Evolutionary conservation across 2,329 filamentous ascomycete genomes (phyloP), one percentile per base, ranked within the genome.

Genomic region (Colletotrichum sp.): DNA sequence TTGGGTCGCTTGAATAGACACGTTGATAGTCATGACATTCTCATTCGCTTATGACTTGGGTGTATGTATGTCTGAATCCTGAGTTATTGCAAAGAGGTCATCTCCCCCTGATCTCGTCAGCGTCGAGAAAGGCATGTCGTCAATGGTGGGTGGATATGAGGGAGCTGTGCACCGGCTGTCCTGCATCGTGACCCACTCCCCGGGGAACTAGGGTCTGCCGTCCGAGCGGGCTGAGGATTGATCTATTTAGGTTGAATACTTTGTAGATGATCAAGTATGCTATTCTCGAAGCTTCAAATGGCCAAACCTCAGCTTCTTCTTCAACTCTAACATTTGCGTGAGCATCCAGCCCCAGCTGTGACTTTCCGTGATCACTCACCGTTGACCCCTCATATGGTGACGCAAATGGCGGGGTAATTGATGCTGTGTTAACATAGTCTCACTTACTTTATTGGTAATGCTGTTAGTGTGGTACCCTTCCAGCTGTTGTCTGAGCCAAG

Each of bases 151-250:
- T 57, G 57, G 66, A 7, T 63, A 60, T 28, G 39, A 22, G 28
- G n/a, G 24, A 70, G 39, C 57, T 22, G n/a, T 44, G n/a, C 13
- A 16, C 12, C 66, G 39, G 44, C 24, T 57, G 28, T 60, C 28
- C 39, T 74, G 71, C 71, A 74, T 74, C 66, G 71, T 65, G 67
- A 74, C 71, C 71, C 71, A 71, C 71, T 30, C 32, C 24, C 71
- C 24, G 66, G 36, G 39, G 24, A n/a, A 39, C 70, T 60, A 48
- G 70, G 70, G 63, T 68, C 52, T 24, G 26, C 16, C 26, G 36
- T 28, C 57, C 26, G 26, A 71, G 57, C 57, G 68, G 34, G 55
- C 52, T 59, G 13, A 22, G 12, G 44, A 52, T 13, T 52, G 44
- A 52, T 52, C n/a, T 22, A 22, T 48, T 2, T 39, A 65, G 24